Evolutionary conservation across 2,329 filamentous ascomycete genomes (phyloP), one percentile per base, ranked within the genome.

Genomic region (Hymenoscyphus occultus): DNA sequence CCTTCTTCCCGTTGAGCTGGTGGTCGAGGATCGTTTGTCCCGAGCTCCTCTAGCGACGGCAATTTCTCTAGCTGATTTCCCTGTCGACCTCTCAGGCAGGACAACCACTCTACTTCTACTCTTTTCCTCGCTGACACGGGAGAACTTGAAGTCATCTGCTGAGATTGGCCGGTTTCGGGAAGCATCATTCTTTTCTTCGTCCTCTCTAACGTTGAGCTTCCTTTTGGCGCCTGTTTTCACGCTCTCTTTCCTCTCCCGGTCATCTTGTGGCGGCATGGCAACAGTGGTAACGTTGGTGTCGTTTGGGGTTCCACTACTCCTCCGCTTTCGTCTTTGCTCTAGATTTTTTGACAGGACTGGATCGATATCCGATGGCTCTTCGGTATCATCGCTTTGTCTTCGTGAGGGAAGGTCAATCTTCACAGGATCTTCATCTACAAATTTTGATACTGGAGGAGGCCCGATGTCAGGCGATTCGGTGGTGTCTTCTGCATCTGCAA

Each of bases 391-490:
- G 7, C 60, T 63, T 19, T 39, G 63, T 14, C 56, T 39, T 45
- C 65, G 65, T 22, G 69, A 75, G 1, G 83, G 81, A 5, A 85
- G 80, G 68, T 85, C 82, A 64, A 82, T 76, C 69, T 86, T 84
- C 39, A 83, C 77, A 0, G 81, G 80, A 60, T 86, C 83, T 61
- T 83, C 80, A 42, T 86, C 82, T n/a, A 86, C 81, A 68, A 83
- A 85, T 64, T 83, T 80, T 9, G 84, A 87, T 56, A 85, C 79
- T 0, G 85, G 84, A 5, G 86, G 86, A 3, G 86, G 84, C 0
- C 89, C 89, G 56, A 92, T 81, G 64, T 92, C 88, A 5, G 89
- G 88, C 2, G 89, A 91, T 51, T 89, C 85, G 56, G 80, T 81
- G 40, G 78, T 78, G 5, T 78, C 76, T 32, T 74, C 69, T 32